Percentiles rank a stretch among this genome's conserved stretches.
These are phyloP conservation scores for Solanum megistacrolobum DNA, from an alignment of 257 asterid genomes.

Conservation along the genomic window DNA sequence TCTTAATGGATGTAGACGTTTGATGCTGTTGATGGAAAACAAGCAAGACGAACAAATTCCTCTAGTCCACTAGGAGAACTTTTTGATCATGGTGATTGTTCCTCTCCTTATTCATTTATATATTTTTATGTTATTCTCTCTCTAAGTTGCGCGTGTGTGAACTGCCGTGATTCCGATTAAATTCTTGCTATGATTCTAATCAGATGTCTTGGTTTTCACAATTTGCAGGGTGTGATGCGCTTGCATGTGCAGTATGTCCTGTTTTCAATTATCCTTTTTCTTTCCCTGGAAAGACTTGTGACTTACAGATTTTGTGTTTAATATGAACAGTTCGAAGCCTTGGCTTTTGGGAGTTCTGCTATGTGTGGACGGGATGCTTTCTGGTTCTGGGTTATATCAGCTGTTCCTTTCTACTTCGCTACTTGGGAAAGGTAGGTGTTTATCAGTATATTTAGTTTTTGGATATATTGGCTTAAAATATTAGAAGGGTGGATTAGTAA, in stretches of 20 bases:
- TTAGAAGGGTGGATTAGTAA: background rate
- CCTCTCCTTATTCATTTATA: background rate
- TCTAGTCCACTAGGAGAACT: conserved; percentile 94
- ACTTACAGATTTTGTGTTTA: conserved; percentile 3
- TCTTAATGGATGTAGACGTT: conserved; percentile 45
- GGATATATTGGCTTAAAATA: background rate
- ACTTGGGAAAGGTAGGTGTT: conserved; percentile 85
- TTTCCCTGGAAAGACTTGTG: background rate
- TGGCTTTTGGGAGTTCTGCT: conserved; percentile 89
- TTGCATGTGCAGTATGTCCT: conserved; percentile 85
- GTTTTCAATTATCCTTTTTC: conserved; percentile 2
- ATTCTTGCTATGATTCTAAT: conserved; percentile 7
- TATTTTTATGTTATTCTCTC: background rate
- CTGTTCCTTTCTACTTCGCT: conserved; percentile 71
- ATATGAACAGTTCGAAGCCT: conserved; percentile 55
- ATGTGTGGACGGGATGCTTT: conserved; percentile 70
- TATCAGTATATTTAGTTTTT: background rate
- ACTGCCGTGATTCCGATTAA: background rate
- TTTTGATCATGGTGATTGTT: conserved; percentile 75
- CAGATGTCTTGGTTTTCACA: conserved; percentile 4
- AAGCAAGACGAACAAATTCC: conserved; percentile 93
- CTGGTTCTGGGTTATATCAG: conserved; percentile 93
- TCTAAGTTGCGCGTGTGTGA: background rate
- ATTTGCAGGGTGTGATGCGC: conserved; percentile 91
- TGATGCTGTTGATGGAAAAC: conserved; percentile 98